Conservation (phyloP, 2,329 filamentous ascomycete species). For the Ambrosiella beaveri region DNA sequence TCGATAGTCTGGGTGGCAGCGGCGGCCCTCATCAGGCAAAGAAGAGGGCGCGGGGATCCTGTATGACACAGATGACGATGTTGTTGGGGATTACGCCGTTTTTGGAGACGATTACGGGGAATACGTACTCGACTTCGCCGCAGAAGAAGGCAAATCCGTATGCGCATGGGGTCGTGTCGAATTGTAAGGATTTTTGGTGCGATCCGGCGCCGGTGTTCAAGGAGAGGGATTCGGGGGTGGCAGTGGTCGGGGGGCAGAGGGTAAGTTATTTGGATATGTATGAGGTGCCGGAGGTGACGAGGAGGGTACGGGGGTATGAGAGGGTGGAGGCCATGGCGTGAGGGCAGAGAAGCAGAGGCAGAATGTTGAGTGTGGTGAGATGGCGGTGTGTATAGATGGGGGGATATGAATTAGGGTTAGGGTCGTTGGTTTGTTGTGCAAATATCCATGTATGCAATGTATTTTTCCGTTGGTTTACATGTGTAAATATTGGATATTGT, state of each 20-base stretch:
- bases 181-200: constrained; percentile 94
- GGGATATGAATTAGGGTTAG: too few species aligned
- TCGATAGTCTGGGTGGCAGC: constrained; percentile 25
- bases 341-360: background rate
- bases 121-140: constrained; percentile 26
- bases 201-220: constrained; percentile 72
- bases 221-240: constrained; percentile 53
- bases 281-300: constrained; percentile 44
- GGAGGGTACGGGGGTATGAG: constrained; percentile 40
- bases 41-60: constrained; percentile 45
- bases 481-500: background rate
- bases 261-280: constrained; percentile 86
- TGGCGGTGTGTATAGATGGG: too few species aligned
- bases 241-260: constrained; percentile 56
- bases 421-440: too few species aligned
- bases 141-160: constrained; percentile 61
- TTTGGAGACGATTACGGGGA: constrained; percentile 75
- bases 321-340: constrained; percentile 36
- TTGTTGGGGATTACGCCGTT: constrained; percentile 87
- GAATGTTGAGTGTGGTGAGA: too few species aligned
- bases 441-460: too few species aligned
- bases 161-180: constrained; percentile 63
- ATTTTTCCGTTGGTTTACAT: background rate
- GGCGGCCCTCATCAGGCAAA: constrained; percentile 26
- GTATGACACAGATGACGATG: constrained; percentile 63